Evolutionary conservation across 257 asterid genomes (phyloP).

Genomic region (Nicotiana tomentosiformis): DNA sequence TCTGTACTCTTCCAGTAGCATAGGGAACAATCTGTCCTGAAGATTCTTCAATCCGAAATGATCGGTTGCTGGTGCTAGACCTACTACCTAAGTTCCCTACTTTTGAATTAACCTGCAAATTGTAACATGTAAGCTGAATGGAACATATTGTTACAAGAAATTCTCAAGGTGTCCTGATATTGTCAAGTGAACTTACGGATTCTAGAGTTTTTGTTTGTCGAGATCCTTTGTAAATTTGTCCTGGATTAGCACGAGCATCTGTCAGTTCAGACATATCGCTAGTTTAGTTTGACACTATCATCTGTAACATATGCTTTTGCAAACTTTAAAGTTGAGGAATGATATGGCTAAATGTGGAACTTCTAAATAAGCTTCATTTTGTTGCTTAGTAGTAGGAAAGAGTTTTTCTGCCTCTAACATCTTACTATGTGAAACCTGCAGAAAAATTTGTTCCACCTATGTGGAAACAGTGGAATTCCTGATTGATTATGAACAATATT

Average conservation of each 20-base stretch:
- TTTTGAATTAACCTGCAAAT: constrained; percentile 41
- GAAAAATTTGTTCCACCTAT: background rate
- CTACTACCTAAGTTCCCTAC: constrained; percentile 36
- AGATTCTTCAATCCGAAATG: constrained; percentile 34
- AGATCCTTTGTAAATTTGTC: constrained; percentile 44
- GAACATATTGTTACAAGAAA: background rate
- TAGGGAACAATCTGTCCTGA: constrained; percentile 64
- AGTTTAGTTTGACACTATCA: background rate
- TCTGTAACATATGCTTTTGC: background rate
- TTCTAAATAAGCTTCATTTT: too few relatives aligned
- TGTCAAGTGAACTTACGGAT: constrained; percentile 45
- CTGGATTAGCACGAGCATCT: constrained; percentile 45
- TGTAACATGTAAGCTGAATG: background rate
- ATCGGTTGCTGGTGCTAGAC: constrained; percentile 26
- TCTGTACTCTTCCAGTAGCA: constrained; percentile 32
- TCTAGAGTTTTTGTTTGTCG: constrained; percentile 42
- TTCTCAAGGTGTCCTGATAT: background rate
- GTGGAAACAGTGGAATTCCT: background rate
- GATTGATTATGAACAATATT: background rate
- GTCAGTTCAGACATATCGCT: constrained; percentile 14
- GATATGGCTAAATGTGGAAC: too few relatives aligned
- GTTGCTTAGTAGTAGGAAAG: too few relatives aligned
- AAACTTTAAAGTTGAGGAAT: background rate
- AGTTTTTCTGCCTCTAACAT: too few relatives aligned
- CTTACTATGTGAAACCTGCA: background rate